phyloP scores from a whole-genome alignment of 1,139 yeast genomes.

The Chernovozyma aurita region DNA sequence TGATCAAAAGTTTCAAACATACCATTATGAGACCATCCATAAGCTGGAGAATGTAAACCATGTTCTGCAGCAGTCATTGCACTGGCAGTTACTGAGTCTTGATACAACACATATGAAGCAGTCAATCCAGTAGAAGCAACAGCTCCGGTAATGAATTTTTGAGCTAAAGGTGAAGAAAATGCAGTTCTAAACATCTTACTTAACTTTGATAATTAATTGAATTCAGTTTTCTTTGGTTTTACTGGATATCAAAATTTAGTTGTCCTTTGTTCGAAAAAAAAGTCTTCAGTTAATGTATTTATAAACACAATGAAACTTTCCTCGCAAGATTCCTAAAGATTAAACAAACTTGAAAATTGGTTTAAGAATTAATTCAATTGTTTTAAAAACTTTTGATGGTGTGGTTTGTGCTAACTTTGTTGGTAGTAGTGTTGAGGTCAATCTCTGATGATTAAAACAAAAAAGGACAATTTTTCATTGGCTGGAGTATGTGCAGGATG shows the following conservation, averaged over 20 bases:
- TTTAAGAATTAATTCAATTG: not conserved
- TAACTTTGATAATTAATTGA: no score
- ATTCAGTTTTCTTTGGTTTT: no score
- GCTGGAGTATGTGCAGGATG: slow-evolving; percentile 6
- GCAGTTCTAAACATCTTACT: slow-evolving; percentile 21
- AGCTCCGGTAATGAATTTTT: slow-evolving; percentile 57
- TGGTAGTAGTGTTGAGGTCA: slow-evolving; percentile 1
- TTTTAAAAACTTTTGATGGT: not conserved
- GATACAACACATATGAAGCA: slow-evolving; percentile 72
- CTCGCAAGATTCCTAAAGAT: not conserved
- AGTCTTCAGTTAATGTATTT: no score
- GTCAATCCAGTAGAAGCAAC: slow-evolving; percentile 66
- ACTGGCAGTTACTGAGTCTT: slow-evolving; percentile 76
- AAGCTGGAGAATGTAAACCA: slow-evolving; percentile 94
- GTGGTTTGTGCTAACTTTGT: not conserved
- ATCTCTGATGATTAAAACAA: slow-evolving; percentile 6
- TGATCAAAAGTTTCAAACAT: slow-evolving; percentile 93
- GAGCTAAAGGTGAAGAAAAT: slow-evolving; percentile 35
- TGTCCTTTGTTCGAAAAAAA: no score
- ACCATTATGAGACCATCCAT: slow-evolving; percentile 92
- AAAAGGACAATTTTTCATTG: slow-evolving; percentile 6
- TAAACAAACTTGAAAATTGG: not conserved
- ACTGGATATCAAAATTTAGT: no score
- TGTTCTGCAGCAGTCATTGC: slow-evolving; percentile 99
- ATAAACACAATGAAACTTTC: no score